A percentile compares a stretch with the other conserved stretches of the same genome.
Evolutionary conservation across 202 grass and related monocot genomes (phyloP).

Genomic region (Setaria viridis): DNA sequence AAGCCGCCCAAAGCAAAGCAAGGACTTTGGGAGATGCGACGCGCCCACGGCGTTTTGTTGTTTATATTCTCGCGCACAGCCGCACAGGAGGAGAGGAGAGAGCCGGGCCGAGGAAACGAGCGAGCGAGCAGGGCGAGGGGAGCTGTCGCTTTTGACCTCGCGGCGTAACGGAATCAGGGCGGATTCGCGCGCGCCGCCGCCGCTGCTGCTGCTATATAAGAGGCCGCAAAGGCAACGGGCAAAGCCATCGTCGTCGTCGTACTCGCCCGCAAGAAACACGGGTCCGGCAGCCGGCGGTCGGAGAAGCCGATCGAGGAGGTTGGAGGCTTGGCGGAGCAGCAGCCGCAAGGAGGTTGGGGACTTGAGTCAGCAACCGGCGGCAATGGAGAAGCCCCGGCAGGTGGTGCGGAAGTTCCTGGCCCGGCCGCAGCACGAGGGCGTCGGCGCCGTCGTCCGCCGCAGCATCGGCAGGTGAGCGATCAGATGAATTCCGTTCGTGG

Average conservation of each 20-base stretch:
- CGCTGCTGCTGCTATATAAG: constrained; percentile 33
- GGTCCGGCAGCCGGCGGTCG: constrained; percentile 13
- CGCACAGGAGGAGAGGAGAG: background rate
- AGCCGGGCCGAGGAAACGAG: background rate
- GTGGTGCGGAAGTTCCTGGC: constrained; percentile 78
- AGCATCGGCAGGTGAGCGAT: constrained; percentile 78
- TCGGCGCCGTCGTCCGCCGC: constrained; percentile 81
- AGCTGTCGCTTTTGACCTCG: constrained; percentile 44
- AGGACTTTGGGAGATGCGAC: constrained; percentile 7
- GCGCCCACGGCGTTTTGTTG: background rate
- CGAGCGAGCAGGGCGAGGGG: background rate
- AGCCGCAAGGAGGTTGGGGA: background rate
- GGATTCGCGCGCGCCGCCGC: background rate
- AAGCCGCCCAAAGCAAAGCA: background rate
- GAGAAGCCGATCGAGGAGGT: background rate
- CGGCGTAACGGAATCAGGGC: constrained; percentile 38
- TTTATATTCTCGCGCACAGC: background rate
- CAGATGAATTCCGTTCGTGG: no score
- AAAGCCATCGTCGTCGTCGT: constrained; percentile 4
- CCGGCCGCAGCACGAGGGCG: constrained; percentile 84
- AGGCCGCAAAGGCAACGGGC: background rate
- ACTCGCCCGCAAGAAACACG: background rate
- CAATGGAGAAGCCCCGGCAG: constrained; percentile 67
- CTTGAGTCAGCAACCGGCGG: background rate
- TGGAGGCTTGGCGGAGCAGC: background rate